These are phyloP conservation scores for Zangia roseola DNA, from an alignment of 768 basidiomycete genomes.

Conservation along the genomic window DNA sequence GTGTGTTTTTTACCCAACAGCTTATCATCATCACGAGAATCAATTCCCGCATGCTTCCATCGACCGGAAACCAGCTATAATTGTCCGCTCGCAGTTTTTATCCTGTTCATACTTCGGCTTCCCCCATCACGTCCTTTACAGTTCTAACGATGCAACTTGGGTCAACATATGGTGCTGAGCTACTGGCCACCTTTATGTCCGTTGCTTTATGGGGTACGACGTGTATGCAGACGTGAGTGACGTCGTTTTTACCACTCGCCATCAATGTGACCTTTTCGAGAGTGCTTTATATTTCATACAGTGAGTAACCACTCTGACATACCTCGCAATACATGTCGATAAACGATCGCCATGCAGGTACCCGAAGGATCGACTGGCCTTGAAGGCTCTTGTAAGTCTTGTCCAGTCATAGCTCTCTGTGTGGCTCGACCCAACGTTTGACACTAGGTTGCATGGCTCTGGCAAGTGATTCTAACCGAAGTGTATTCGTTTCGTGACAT, in stretches of 20 bases:
- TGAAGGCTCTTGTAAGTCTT: background rate
- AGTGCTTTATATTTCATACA: slow-evolving; percentile 3
- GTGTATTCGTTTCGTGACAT: background rate
- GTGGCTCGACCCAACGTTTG: background rate
- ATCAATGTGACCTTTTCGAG: background rate
- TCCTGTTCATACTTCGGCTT: background rate
- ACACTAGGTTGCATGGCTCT: slow-evolving; percentile 1
- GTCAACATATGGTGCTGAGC: slow-evolving; percentile 9
- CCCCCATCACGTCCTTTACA: slow-evolving; percentile 1
- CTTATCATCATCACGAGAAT: background rate
- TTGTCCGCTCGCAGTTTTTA: background rate
- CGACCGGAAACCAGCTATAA: background rate
- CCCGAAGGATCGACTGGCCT: background rate
- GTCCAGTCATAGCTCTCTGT: background rate
- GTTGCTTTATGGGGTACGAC: slow-evolving; percentile 14
- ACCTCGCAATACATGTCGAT: background rate
- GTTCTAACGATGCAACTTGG: background rate
- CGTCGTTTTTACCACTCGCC: background rate
- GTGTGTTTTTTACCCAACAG: no score
- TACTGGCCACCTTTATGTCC: slow-evolving; percentile 4
- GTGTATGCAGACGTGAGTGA: slow-evolving; percentile 11
- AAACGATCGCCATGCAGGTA: background rate
- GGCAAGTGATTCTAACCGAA: background rate
- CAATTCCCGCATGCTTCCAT: background rate
- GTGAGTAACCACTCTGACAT: background rate